phyloP scores from a whole-genome alignment of 2,329 filamentous ascomycete genomes.

The Neofusicoccum ribis region DNA sequence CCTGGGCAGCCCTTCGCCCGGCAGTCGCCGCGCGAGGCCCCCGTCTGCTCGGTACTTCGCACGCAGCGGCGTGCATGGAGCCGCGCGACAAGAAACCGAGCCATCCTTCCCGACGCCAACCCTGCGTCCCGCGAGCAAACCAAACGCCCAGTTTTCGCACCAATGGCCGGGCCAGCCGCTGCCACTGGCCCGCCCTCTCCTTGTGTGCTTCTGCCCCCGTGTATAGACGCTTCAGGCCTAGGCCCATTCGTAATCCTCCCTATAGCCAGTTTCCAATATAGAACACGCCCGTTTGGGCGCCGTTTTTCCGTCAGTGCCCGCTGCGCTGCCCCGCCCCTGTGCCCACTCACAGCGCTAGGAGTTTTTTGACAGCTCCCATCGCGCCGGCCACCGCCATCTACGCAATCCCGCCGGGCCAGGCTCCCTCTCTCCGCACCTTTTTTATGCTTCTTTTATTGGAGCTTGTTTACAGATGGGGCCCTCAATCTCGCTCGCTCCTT shows the following conservation, averaged over 20 bases:
- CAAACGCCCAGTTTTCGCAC: slow-evolving; percentile 7
- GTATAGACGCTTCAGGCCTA: background rate
- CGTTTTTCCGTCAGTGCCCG: background rate
- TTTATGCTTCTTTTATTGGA: slow-evolving; percentile 12
- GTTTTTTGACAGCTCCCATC: no score
- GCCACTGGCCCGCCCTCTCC: background rate
- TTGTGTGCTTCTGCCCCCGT: background rate
- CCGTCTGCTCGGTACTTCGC: background rate
- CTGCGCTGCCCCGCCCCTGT: no score
- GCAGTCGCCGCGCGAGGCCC: background rate
- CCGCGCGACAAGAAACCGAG: slow-evolving; percentile 9
- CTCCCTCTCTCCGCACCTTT: background rate
- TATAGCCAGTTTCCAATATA: slow-evolving; percentile 14
- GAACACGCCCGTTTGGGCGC: background rate
- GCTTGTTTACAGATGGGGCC: slow-evolving; percentile 4
- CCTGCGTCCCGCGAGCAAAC: background rate
- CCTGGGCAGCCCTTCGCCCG: background rate
- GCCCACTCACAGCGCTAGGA: no score
- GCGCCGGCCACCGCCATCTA: background rate
- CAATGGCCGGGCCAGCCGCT: background rate
- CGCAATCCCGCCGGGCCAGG: background rate
- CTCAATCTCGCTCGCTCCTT: background rate
- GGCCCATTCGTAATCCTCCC: slow-evolving; percentile 5
- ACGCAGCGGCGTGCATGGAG: background rate
- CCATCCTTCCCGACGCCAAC: no score